Conservation (phyloP, 106 monocot species). For the Apostasia shenzhenica region DNA sequence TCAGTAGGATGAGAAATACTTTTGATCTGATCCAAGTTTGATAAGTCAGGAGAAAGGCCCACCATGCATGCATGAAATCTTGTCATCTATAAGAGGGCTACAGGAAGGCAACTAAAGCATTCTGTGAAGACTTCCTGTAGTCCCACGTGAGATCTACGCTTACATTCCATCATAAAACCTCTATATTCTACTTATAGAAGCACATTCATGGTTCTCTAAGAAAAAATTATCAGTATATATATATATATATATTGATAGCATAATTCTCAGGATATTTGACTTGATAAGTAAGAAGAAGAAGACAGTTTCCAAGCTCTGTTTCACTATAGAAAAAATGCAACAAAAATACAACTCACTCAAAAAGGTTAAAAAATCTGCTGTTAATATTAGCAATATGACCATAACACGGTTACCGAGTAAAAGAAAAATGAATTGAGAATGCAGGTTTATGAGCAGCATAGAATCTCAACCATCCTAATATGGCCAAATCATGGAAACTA, state of each 20-base stretch:
- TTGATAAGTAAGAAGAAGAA: constrained; percentile 45
- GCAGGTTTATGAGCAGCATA: too few species aligned
- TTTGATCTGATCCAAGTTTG: constrained; percentile 41
- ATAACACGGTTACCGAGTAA: too few species aligned
- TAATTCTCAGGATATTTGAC: constrained; percentile 50
- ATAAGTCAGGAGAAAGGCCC: constrained; percentile 50
- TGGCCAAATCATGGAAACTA: too few species aligned
- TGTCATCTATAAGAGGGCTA: constrained; percentile 50
- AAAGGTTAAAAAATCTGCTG: too few species aligned
- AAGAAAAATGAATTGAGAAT: too few species aligned
- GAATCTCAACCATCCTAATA: too few species aligned
- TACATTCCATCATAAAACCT: constrained; percentile 58
- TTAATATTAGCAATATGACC: too few species aligned
- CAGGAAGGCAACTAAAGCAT: constrained; percentile 50
- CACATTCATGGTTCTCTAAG: constrained; percentile 53
- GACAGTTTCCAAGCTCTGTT: constrained; percentile 48
- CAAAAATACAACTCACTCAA: too few species aligned
- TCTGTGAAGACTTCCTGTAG: constrained; percentile 49
- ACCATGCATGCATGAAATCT: constrained; percentile 60
- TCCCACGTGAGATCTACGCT: constrained; percentile 44
- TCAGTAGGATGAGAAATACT: constrained; percentile 33
- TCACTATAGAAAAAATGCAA: too few species aligned
- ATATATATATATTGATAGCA: not conserved
- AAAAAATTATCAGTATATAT: constrained; percentile 11
- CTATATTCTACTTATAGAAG: constrained; percentile 48